phyloP scores from a whole-genome alignment of 169 alveolate species.

The Plasmodium yoelii region DNA sequence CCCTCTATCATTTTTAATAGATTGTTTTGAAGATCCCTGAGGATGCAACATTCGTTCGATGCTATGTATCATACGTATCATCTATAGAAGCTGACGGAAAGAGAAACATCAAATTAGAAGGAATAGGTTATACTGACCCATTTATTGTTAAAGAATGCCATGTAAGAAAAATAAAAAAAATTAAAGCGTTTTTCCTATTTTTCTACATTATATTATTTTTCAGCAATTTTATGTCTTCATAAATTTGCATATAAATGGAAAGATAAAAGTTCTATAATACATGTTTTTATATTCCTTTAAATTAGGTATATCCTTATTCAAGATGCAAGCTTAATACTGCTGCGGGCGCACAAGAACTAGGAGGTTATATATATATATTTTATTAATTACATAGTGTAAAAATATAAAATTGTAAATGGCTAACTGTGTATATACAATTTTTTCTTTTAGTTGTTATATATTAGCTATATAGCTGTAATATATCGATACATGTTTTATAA shows the following conservation, averaged over 20 bases:
- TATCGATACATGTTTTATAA: neutral
- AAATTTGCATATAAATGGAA: neutral
- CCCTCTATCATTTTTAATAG: conserved; percentile 15
- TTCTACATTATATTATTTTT: neutral
- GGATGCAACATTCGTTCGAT: conserved; percentile 25
- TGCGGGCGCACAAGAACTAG: conserved; percentile 42
- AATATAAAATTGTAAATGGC: neutral
- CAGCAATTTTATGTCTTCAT: neutral
- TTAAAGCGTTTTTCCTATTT: neutral
- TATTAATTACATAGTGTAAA: neutral
- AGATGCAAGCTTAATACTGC: conserved; percentile 49
- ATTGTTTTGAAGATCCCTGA: conserved; percentile 49
- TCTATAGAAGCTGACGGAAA: conserved; percentile 42
- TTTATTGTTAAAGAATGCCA: conserved; percentile 20
- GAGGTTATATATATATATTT: conserved; percentile 27
- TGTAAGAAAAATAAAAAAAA: conserved; percentile 12
- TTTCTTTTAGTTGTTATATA: too few species aligned
- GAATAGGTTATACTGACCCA: conserved; percentile 74
- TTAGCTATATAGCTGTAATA: neutral
- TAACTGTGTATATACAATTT: neutral
- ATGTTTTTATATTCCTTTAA: neutral
- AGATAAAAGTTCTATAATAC: neutral
- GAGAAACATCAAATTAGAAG: conserved; percentile 69
- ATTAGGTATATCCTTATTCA: conserved; percentile 51
- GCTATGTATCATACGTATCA: conserved; percentile 35